Conservation (phyloP, 805 yeast genomes). For the Saccharomycopsis sp. region DNA sequence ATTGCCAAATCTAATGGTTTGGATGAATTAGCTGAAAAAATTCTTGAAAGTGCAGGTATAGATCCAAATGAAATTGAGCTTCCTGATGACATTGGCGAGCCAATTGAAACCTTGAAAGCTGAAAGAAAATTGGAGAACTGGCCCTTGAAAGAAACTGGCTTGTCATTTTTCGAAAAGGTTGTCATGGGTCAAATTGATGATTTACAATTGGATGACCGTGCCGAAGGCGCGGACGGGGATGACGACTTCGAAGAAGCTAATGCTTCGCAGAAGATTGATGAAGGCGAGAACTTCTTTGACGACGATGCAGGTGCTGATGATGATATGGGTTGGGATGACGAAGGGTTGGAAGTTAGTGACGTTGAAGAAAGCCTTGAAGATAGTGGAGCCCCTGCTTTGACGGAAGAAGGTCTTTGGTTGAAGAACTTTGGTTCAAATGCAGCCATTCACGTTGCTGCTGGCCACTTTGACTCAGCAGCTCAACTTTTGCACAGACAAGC, state of each 20-base stretch:
- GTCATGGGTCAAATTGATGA: constrained; percentile 68
- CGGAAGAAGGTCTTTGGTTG: constrained; percentile 59
- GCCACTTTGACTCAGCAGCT: constrained; percentile 93
- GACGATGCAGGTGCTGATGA: constrained; percentile 40
- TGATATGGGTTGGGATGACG: constrained; percentile 78
- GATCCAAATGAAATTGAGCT: constrained; percentile 52
- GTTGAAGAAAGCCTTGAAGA: constrained; percentile 33
- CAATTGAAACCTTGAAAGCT: constrained; percentile 40
- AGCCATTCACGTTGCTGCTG: constrained; percentile 91
- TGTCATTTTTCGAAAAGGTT: constrained; percentile 81
- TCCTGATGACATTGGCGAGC: constrained; percentile 40
- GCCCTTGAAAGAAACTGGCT: constrained; percentile 70
- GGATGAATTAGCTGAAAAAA: constrained; percentile 61
- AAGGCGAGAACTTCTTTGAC: constrained; percentile 34
- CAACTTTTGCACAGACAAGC: constrained; percentile 83
- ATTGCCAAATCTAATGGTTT: constrained; percentile 83
- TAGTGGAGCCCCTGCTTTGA: constrained; percentile 23
- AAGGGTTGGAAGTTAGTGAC: constrained; percentile 59
- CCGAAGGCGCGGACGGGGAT: constrained; percentile 25
- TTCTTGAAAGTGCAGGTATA: constrained; percentile 60
- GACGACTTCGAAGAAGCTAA: constrained; percentile 23
- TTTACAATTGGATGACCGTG: constrained; percentile 40
- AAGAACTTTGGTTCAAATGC: constrained; percentile 74
- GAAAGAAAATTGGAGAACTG: constrained; percentile 50
- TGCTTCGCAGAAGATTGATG: constrained; percentile 24